Evolutionary conservation across 495 filamentous ascomycete species (phyloP), one percentile per base, ranked within the genome.

Genomic region (Trichoderma orchidacearum): DNA sequence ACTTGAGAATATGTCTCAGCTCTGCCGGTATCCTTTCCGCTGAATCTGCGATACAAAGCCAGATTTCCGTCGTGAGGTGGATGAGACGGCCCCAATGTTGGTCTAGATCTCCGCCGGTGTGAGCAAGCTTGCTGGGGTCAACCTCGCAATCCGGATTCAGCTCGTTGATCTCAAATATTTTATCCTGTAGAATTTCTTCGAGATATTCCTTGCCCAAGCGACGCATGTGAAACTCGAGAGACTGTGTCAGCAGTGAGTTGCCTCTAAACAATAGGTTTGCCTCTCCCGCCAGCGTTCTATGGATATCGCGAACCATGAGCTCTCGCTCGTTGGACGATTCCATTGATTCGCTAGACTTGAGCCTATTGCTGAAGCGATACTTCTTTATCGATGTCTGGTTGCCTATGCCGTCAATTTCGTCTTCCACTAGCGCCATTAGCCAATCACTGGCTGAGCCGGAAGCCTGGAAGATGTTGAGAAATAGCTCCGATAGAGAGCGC

Each of bases 211-310:
- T 89, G 25, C 93, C 93, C 11, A 97, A 75, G 32, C 93, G 83
- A 58, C 90, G 86, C 94, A 97, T 96, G 65, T 99, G 90, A 48
- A 85, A 83, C 64, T 99, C 93, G 32, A 99, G 76, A 5, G 91
- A 84, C 68, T 96, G 95, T 1, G 94, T 99, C 41, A 97, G 80
- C 23, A 99, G 73, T 0, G 92, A 92, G 67, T 99, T 99, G 41
- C 93, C 93, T 32, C 93, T 80, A 64, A 99, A 99, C 1, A 99
- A 81, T 11, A 97, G 80, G 64, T 96, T 97, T 12, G 93, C 94
- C 64, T 99, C 93, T 31, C 81, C 79, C 30, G 80, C 74, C 2
- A 84, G 68, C 17, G 82, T 81, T 60, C 79, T 84, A 53, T 77
- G 71, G 72, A 87, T 76, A 59, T 88, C 83, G 30, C 78, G 74